Percentiles rank a stretch among this genome's conserved stretches.
These are phyloP conservation scores for Russula vinacea DNA, from an alignment of 768 basidiomycete species.

Conservation along the genomic window DNA sequence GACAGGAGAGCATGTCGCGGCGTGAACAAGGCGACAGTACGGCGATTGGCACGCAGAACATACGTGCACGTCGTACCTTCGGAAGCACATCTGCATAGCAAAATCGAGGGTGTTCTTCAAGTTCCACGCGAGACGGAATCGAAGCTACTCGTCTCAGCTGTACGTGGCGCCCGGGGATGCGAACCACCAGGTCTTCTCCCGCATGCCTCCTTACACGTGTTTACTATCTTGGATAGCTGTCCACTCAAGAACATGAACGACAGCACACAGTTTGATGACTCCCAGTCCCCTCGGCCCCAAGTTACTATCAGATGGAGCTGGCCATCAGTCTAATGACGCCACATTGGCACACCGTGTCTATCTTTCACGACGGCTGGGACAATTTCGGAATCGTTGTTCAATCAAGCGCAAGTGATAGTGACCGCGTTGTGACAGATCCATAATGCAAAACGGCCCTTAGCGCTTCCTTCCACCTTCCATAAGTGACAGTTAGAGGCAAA, in stretches of 20 bases:
- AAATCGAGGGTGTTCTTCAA: neutral
- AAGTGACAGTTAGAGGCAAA: neutral
- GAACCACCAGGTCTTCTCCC: no score
- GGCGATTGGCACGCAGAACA: neutral
- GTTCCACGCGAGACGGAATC: neutral
- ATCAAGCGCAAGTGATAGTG: neutral
- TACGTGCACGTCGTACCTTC: neutral
- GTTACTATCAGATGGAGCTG: neutral
- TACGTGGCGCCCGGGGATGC: constrained; percentile 1
- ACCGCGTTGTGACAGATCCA: neutral
- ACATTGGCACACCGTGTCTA: neutral
- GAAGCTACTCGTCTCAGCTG: neutral
- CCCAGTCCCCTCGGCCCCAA: constrained; percentile 1
- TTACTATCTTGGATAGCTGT: neutral
- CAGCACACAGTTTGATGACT: neutral
- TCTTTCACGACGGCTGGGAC: neutral
- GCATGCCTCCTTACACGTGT: constrained; percentile 16
- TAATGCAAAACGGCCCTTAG: neutral
- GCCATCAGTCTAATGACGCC: constrained; percentile 1
- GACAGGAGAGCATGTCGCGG: constrained; percentile 11
- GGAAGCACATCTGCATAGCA: neutral
- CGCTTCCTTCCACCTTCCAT: neutral
- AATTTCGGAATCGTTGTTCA: neutral
- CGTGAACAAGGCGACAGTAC: constrained; percentile 7
- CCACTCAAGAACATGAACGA: neutral